Base-by-base conservation (phyloP, 2,329 filamentous ascomycete genomes). In the Geoglossum cookeanum region DNA sequence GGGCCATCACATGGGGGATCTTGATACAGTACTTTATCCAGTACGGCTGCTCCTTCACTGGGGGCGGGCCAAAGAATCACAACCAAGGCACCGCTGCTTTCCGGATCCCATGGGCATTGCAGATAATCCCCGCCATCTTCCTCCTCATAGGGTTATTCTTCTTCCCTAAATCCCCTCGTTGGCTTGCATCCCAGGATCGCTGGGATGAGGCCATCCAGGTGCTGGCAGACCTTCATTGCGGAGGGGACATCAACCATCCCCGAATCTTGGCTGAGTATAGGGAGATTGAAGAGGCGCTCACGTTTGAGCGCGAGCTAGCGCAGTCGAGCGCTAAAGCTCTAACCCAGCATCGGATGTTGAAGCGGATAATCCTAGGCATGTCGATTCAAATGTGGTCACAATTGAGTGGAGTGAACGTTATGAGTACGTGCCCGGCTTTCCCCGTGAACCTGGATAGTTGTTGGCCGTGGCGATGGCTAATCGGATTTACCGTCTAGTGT, bases 371-470 rank as follows among this genome's bases (percentile, higher is more conserved):
- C 53, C 75, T 76, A 15, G 78, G 78, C 52, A 74, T 77, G 64
- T 74, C 72, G 11, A 75, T 79, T 2, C 78, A 80, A 64, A 74
- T 75, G 27, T 80, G 77, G 76, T 77, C 79, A 64, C 71, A 77
- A 56, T 65, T 75, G 5, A 63, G 62, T 15, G 74, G 72, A 9
- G 68, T 67, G 2, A 72, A 72, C 52, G 64, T 70, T 30, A 69
- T 68, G 65, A 57, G 37, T 45, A 27, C 51, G 53, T 55, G 4
- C 9, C 53, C 22, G 13, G 35, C 3, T 37, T 37, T 37, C 13
- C 7, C 3, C 35, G 6, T 37, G 35, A 37, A 13, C 1, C 13
- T 7, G 1, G 35, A 37, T 13, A 13, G 35, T 37, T 7, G 35
- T 22, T 22, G 13, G 35, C 13, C 13, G 29, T 2, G 5, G 48